These are phyloP conservation scores for Anisodus tanguticus DNA, from an alignment of 257 asterid species.

Conservation along the genomic window DNA sequence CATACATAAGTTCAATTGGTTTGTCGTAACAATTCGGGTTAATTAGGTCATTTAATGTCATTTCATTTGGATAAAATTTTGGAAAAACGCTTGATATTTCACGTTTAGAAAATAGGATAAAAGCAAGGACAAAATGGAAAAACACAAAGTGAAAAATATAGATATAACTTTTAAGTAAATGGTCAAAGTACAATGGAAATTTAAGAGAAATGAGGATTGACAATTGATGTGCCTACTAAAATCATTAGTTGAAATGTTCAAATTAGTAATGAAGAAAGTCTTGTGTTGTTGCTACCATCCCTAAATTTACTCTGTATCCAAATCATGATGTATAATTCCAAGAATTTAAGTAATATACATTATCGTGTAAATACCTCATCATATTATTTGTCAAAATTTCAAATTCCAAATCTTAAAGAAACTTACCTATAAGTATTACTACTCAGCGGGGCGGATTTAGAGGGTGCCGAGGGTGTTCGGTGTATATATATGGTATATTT, in stretches of 20 bases:
- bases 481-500: too few species aligned
- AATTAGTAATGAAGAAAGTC: slow-evolving; percentile 13
- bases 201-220: not conserved
- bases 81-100: not conserved
- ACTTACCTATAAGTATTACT: too few species aligned
- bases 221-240: slow-evolving; percentile 22
- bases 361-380: too few species aligned
- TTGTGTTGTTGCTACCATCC: not conserved
- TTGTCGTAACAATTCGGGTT: not conserved
- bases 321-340: not conserved
- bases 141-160: not conserved
- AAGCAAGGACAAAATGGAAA: not conserved
- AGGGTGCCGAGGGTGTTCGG: too few species aligned
- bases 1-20: not conserved
- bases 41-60: not conserved
- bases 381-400: too few species aligned
- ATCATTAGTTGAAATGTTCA: slow-evolving; percentile 42
- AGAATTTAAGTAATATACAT: too few species aligned
- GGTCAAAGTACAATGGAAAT: not conserved
- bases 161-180: not conserved
- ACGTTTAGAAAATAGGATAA: not conserved
- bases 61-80: not conserved
- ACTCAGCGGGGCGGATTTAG: too few species aligned
- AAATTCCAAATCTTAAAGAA: too few species aligned
- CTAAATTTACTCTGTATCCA: not conserved